Percentiles rank a stretch among this genome's conserved stretches.
phyloP scores from a whole-genome alignment of 306 rosid species.

The Vigna radiata region DNA sequence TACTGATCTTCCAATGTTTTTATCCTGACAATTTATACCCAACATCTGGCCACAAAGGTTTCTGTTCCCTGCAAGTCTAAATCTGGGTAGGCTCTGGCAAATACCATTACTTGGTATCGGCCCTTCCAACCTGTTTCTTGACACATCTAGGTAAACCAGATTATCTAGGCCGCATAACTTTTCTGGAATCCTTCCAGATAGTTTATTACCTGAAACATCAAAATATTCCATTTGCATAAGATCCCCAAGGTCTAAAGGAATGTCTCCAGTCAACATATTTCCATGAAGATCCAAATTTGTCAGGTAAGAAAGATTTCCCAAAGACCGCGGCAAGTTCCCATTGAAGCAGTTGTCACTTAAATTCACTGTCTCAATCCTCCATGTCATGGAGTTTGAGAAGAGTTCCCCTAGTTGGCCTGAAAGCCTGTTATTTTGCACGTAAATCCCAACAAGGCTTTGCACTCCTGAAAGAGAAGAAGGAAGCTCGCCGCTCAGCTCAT shows the following conservation, averaged over 20 bases:
- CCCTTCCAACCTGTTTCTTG: slow-evolving; percentile 81
- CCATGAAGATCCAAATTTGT: slow-evolving; percentile 81
- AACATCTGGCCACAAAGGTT: slow-evolving; percentile 73
- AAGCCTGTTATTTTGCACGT: slow-evolving; percentile 81
- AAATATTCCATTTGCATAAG: slow-evolving; percentile 77
- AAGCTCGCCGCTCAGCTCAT: slow-evolving; percentile 76
- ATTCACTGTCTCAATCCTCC: slow-evolving; percentile 92
- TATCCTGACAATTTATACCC: slow-evolving; percentile 64
- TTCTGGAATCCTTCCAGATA: slow-evolving; percentile 83
- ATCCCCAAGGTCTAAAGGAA: slow-evolving; percentile 86
- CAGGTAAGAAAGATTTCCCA: slow-evolving; percentile 85
- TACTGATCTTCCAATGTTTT: slow-evolving; percentile 58
- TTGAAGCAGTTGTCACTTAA: slow-evolving; percentile 68
- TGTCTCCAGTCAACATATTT: slow-evolving; percentile 69
- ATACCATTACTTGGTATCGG: slow-evolving; percentile 80
- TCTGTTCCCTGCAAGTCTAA: slow-evolving; percentile 65
- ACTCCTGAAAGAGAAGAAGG: slow-evolving; percentile 76
- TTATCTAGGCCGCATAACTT: slow-evolving; percentile 73
- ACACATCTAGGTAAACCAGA: slow-evolving; percentile 69
- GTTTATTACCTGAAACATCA: slow-evolving; percentile 74
- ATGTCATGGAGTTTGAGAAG: slow-evolving; percentile 68
- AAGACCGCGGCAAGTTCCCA: slow-evolving; percentile 71
- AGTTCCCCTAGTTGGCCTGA: slow-evolving; percentile 65
- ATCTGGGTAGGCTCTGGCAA: slow-evolving; percentile 74
- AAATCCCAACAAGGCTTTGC: slow-evolving; percentile 77